Evolutionary conservation across 2,329 filamentous ascomycete genomes (phyloP), one percentile per base, ranked within the genome.

Genomic region (Shiraia bambusicola): DNA sequence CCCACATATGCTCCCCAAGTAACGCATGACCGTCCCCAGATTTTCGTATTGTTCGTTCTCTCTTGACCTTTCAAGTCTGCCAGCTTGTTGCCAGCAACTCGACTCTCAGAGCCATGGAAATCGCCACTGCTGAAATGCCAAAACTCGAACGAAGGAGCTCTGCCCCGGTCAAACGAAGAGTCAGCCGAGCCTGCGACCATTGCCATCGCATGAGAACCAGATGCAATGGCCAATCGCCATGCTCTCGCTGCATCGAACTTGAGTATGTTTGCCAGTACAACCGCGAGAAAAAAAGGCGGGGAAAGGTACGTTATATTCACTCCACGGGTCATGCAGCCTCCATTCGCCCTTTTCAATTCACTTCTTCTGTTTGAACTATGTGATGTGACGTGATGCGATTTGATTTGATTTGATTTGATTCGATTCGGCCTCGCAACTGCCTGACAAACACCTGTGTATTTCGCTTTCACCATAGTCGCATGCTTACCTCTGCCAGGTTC

Each of bases 161-260:
- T 11, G 83, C 80, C 1, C 83, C 86, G 19, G 86, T 95, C 40
- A 81, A 91, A 58, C 82, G 89, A 52, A 82, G 91, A 63, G 95
- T 96, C 62, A 95, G 88, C 71, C 81, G 91, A 59, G 91, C 91
- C 12, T 96, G 91, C 72, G 91, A 96, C 69, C 91, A 95, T 70
- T 95, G 91, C 72, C 95, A 96, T 68, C 91, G 95, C 69, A 78
- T 96, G 56, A 80, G 91, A 56, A 96, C 90, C 25, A 95, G 95
- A 72, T 96, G 91, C 65, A 90, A 96, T 68, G 91, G 91, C 35
- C 87, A 93, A 67, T 81, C 87, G 50, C 91, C 91, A 37, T 96
- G 91, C 66, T 88, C 89, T 35, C 89, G 95, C 69, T 96, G 91
- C 69, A 84, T 91, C 25, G 34, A 50, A 32, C 92, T 94, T 57